Conservation (phyloP, 768 basidiomycete species). For the Termitomyces sp. region DNA sequence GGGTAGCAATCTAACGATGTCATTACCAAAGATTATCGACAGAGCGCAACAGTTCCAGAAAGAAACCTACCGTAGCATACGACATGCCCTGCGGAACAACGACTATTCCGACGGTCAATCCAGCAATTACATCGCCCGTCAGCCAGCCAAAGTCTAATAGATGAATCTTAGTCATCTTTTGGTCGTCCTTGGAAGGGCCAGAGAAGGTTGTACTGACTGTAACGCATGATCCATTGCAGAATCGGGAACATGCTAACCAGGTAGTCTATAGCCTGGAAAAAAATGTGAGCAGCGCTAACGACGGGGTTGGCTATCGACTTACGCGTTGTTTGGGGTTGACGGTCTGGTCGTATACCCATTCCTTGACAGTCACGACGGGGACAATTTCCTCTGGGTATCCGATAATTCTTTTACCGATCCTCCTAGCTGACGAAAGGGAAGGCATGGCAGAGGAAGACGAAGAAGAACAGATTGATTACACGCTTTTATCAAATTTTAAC, state of each 20-base stretch:
- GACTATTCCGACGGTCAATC: constrained; percentile 92
- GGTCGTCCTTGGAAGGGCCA: background rate
- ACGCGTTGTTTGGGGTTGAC: constrained; percentile 49
- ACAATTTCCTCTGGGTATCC: constrained; percentile 57
- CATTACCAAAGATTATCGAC: background rate
- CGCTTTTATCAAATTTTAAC: background rate
- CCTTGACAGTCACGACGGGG: constrained; percentile 53
- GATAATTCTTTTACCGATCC: constrained; percentile 53
- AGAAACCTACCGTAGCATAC: constrained; percentile 59
- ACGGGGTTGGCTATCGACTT: constrained; percentile 17
- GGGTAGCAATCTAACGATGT: constrained; percentile 64
- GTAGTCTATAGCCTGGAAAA: constrained; percentile 56
- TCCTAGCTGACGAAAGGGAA: constrained; percentile 32
- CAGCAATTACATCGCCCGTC: constrained; percentile 84
- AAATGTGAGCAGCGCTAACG: background rate
- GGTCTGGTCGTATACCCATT: constrained; percentile 44
- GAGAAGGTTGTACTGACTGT: constrained; percentile 51
- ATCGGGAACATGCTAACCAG: constrained; percentile 80
- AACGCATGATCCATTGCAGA: constrained; percentile 78
- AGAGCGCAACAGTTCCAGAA: background rate
- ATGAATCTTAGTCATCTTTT: background rate
- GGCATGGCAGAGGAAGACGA: constrained; percentile 10
- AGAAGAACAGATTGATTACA: background rate
- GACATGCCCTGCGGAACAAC: constrained; percentile 94
- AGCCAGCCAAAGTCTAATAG: constrained; percentile 71